Percentiles rank a stretch among this genome's conserved stretches.
Conservation (phyloP, 208 protist species). For the Wallacemonas sp. region DNA sequence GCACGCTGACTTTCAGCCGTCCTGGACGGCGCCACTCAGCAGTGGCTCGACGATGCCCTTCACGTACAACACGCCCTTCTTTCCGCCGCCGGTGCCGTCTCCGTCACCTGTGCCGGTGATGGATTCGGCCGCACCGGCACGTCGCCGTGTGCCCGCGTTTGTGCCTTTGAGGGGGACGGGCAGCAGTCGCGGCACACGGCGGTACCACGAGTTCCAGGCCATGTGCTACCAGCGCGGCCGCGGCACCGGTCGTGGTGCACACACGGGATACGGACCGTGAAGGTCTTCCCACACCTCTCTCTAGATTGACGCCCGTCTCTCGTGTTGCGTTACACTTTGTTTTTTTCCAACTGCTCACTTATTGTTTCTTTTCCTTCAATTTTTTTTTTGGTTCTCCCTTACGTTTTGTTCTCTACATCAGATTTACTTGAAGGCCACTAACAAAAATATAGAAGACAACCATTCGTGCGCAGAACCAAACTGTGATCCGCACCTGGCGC, state of each 20-base stretch:
- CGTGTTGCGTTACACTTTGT: conserved; percentile 12
- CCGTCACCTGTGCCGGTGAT: too few species aligned
- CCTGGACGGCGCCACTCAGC: too few species aligned
- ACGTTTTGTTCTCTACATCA: too few species aligned
- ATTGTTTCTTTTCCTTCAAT: conserved; percentile 11
- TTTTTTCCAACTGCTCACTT: conserved; percentile 17
- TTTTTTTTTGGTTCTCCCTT: conserved; percentile 19
- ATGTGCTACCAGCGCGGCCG: conserved; percentile 9
- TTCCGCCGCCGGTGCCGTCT: background rate
- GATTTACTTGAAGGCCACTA: background rate
- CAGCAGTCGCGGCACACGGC: background rate
- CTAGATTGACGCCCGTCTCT: too few species aligned
- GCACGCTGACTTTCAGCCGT: too few species aligned
- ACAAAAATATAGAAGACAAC: too few species aligned
- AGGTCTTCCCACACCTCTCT: too few species aligned
- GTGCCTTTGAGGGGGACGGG: background rate
- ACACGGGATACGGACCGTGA: conserved; percentile 9
- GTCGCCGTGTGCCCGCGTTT: background rate
- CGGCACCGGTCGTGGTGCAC: background rate
- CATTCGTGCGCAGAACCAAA: too few species aligned
- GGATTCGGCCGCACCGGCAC: too few species aligned
- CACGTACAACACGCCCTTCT: too few species aligned
- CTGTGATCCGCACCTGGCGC: too few species aligned
- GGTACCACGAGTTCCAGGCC: conserved; percentile 9
- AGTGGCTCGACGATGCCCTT: too few species aligned